Conservation (phyloP, 495 filamentous ascomycete species). For the Durotheca rogersii region DNA sequence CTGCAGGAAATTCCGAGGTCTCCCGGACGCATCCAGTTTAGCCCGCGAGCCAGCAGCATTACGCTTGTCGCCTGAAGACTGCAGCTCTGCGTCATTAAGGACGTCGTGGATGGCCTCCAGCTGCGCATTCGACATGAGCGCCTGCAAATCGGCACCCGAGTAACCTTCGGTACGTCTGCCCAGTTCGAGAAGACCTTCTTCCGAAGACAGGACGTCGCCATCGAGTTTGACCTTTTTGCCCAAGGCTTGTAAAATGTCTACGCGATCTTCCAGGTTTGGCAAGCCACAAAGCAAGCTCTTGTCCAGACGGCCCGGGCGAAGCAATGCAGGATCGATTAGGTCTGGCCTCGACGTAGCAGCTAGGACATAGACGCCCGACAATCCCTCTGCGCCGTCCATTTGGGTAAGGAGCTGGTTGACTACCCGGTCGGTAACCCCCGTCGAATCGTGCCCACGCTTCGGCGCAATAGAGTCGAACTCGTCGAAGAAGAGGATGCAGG, state of each 20-base stretch:
- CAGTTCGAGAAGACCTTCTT: constrained; percentile 62
- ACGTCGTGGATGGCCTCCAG: constrained; percentile 95
- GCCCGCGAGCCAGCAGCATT: constrained; percentile 23
- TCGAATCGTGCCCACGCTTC: constrained; percentile 94
- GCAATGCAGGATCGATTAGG: constrained; percentile 87
- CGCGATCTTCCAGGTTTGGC: constrained; percentile 70
- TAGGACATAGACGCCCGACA: constrained; percentile 92
- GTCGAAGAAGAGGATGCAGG: constrained; percentile 95
- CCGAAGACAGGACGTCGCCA: constrained; percentile 55
- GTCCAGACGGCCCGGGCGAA: constrained; percentile 86
- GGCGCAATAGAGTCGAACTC: constrained; percentile 98
- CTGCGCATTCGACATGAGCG: constrained; percentile 93
- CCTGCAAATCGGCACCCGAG: constrained; percentile 91
- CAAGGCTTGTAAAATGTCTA: constrained; percentile 84
- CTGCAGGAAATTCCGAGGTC: constrained; percentile 65
- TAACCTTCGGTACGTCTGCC: constrained; percentile 84
- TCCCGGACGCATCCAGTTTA: constrained; percentile 37
- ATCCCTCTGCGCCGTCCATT: constrained; percentile 97
- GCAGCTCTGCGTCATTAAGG: constrained; percentile 62
- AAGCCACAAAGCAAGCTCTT: constrained; percentile 90
- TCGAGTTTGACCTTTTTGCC: constrained; percentile 73
- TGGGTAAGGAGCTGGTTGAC: constrained; percentile 97
- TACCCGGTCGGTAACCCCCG: constrained; percentile 95
- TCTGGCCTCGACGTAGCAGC: constrained; percentile 91
- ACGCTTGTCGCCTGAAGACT: constrained; percentile 30